Percentiles rank a stretch among this genome's conserved stretches.
Evolutionary conservation across 257 asterid genomes (phyloP).

Genomic region (Solanum sitiens): DNA sequence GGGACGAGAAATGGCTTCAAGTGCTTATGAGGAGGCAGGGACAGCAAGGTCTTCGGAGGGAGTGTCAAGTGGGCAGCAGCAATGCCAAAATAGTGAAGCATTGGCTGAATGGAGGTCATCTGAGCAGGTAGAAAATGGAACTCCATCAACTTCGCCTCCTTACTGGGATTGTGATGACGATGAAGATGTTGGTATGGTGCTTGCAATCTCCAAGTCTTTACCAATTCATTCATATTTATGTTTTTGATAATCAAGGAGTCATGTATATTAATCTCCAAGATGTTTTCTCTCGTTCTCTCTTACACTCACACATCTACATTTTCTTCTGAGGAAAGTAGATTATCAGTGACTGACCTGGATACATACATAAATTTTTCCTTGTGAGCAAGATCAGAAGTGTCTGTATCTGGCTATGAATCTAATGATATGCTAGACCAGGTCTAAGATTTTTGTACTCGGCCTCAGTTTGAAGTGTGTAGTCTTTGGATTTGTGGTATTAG

Average conservation of each 20-base stretch:
- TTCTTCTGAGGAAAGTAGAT: not conserved
- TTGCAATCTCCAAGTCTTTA: not conserved
- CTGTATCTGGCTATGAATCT: not conserved
- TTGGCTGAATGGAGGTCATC: constrained; percentile 79
- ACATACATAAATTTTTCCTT: not conserved
- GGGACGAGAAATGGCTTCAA: constrained; percentile 56
- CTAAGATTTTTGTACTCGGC: not conserved
- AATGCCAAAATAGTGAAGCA: constrained; percentile 57
- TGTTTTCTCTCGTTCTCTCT: not conserved
- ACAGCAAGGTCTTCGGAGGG: constrained; percentile 55
- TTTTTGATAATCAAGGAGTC: not conserved
- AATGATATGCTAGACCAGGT: not conserved
- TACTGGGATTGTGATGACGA: constrained; percentile 81
- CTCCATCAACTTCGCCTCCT: constrained; percentile 80
- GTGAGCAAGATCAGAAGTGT: not conserved
- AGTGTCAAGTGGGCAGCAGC: constrained; percentile 46
- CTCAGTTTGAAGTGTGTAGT: not conserved
- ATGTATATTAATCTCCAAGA: not conserved
- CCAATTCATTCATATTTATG: not conserved
- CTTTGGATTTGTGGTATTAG: not conserved
- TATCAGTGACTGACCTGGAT: not conserved
- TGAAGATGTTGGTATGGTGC: constrained; percentile 45
- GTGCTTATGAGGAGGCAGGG: constrained; percentile 38
- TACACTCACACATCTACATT: not conserved
- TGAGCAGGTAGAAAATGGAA: constrained; percentile 78